phyloP scores from a whole-genome alignment of 1,139 yeast genomes.

The Saccharomyces hybrid region DNA sequence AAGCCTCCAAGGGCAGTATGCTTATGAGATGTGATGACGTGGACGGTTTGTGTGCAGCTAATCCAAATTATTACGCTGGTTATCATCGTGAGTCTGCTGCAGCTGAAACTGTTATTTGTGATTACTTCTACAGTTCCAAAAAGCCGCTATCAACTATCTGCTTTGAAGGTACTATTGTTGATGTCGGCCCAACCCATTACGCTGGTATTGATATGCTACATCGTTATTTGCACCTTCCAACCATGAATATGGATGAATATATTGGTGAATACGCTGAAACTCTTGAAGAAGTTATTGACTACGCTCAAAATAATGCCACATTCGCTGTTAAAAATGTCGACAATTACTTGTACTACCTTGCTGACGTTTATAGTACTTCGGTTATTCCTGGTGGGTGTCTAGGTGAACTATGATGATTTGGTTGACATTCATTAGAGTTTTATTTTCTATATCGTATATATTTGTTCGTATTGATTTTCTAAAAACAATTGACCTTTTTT shows the following conservation, averaged over 20 bases:
- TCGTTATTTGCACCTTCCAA: conserved; percentile 26
- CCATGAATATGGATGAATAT: conserved; percentile 16
- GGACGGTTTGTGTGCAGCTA: conserved; percentile 32
- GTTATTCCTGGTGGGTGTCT: conserved; percentile 23
- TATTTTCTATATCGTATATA: background rate
- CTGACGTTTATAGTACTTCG: conserved; percentile 23
- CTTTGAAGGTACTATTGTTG: conserved; percentile 22
- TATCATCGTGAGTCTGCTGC: conserved; percentile 35
- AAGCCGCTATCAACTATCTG: conserved; percentile 25
- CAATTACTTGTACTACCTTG: conserved; percentile 23
- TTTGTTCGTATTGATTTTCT: background rate
- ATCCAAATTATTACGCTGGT: conserved; percentile 34
- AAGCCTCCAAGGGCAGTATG: conserved; percentile 30
- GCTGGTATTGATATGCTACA: conserved; percentile 30
- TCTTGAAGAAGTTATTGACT: conserved; percentile 21
- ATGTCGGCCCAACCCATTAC: conserved; percentile 21
- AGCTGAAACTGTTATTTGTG: conserved; percentile 34
- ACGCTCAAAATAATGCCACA: conserved; percentile 22
- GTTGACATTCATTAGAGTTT: background rate
- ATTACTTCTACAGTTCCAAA: conserved; percentile 26
- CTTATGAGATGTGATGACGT: conserved; percentile 35
- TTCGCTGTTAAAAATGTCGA: conserved; percentile 28
- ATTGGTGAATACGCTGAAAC: conserved; percentile 29
- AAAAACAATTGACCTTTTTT: background rate
- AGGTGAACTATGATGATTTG: background rate